Base-by-base conservation (phyloP, 2,329 filamentous ascomycete genomes). In the Nothophoma quercina region DNA sequence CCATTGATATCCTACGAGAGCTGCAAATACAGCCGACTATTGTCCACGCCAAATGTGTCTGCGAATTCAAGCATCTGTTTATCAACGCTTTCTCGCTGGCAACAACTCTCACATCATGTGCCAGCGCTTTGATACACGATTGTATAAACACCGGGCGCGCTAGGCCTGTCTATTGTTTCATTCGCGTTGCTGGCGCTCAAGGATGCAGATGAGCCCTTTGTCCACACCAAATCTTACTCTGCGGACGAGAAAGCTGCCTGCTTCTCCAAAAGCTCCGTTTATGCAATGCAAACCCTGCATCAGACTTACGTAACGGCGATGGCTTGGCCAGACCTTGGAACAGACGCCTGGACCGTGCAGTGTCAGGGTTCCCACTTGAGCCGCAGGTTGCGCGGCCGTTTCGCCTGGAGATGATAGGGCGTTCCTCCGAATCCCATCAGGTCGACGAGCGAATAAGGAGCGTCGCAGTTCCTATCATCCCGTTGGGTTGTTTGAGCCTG, bases 391-490 rank as follows among this genome's bases (percentile, higher is more conserved):
- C 28, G 34, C 40, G 34, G 40, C 40, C 18, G 50, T 41, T 51
- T 44, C 33, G 50, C 33, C 38, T 36, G 51, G 50, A 57, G 18
- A 49, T 52, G 43, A 47, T 19, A 33, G 54, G 40, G 21, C 18
- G 26, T 42, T 44, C 32, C 35, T 46, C 33, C 33, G 43, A 22
- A 47, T 39, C 34, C 43, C 32, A 15, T 28, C 36, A 18, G 13
- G 8, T 7, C 1, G 22, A 44, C 12, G 23, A 39, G 46, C 55
- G 41, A 57, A 57, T 57, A 8, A 41, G 18, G 26, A 12, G 36
- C 22, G 16, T 51, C 32, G 38, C 34, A 36, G 36, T 47, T 47
- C 18, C 18, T 26, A 39, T 39, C 36, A 7, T 41, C 15, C 21
- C 38, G 23, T 38, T 8, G 16, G 41, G 22, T 23, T 38, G 47